Conservation (phyloP, 805 yeast genomes). For the Scheffersomyces coipomensis region DNA sequence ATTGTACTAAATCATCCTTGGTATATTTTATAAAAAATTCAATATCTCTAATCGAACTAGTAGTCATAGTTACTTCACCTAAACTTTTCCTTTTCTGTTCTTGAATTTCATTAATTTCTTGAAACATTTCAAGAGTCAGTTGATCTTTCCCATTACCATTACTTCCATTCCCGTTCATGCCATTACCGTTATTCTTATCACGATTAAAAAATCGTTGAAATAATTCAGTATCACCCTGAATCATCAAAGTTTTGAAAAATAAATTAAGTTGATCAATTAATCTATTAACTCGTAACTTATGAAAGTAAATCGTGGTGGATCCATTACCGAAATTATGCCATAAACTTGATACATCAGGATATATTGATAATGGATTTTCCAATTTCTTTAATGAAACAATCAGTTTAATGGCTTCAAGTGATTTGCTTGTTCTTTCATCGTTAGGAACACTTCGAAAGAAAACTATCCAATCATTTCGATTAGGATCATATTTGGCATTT, state of each 20-base stretch:
- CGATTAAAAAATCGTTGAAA: constrained; percentile 6
- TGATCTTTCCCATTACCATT: not conserved
- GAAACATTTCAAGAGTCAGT: constrained; percentile 34
- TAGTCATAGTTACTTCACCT: constrained; percentile 24
- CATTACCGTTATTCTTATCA: no score
- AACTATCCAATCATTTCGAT: constrained; percentile 31
- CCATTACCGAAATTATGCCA: constrained; percentile 27
- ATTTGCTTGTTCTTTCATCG: constrained; percentile 11
- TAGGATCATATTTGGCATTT: constrained; percentile 34
- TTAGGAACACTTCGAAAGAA: constrained; percentile 14
- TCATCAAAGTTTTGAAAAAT: constrained; percentile 42
- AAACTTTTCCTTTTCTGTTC: constrained; percentile 17
- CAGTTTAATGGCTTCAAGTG: constrained; percentile 19
- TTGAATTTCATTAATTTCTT: constrained; percentile 17
- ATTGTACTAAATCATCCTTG: constrained; percentile 36
- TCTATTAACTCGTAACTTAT: constrained; percentile 48
- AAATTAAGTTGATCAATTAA: constrained; percentile 48
- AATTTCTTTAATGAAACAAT: constrained; percentile 21
- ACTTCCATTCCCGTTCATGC: not conserved
- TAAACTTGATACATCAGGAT: constrained; percentile 18
- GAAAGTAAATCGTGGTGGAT: constrained; percentile 27
- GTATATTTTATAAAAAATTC: constrained; percentile 50
- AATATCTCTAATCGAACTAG: constrained; percentile 33
- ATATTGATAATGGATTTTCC: constrained; percentile 15
- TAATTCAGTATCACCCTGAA: constrained; percentile 13